Evolutionary conservation across 176 grass and related monocot species (phyloP), one percentile per base, ranked within the genome.

Genomic region (Lolium multiflorum): DNA sequence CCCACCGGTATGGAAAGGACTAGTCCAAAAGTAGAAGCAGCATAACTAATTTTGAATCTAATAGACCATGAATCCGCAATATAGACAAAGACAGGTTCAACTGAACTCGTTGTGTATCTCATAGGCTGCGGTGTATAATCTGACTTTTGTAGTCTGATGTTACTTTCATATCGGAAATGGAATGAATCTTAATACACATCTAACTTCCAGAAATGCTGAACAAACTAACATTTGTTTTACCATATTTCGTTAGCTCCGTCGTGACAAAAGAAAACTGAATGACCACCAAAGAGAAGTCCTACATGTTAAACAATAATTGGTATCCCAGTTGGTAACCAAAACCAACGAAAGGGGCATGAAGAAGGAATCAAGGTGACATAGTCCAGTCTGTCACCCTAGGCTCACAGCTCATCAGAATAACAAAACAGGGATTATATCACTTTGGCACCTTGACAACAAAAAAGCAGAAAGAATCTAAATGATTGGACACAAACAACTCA

Each of bases 191-290:
- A 81, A 71, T 76, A 87, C 69, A 88, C 44, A 62, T 77, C 81
- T 88, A 91, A 81, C 59, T 74, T 84, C 67, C 82, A 61, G 76
- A 80, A 84, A 91, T 81, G 87, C 25, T 39, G 58, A 83, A 69
- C 24, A 84, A 87, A 59, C 84, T 74, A 68, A 20, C 31, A 35
- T 35, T 35, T 3, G 2, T 35, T 35, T 35, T 35, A 35, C 31
- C 31, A 35, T 35, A 35, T 35, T 35, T 35, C 31, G 31, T 35
- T 35, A 35, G 31, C 31, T 35, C 31, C 31, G 31, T 35, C 31
- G 3, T 35, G 31, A 35, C 31, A 35, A 35, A 2, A 2, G 31
- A 35, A 35, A 35, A 35, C 31, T 35, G 31, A 35, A 35, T 35
- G 31, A 35, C 31, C 3, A 35, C 31, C 31, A 35, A 35, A 35